A percentile compares a stretch with the other conserved stretches of the same genome.
Evolutionary conservation across 2,329 filamentous ascomycete species (phyloP).

Genomic region (Pezicula rhizophila): DNA sequence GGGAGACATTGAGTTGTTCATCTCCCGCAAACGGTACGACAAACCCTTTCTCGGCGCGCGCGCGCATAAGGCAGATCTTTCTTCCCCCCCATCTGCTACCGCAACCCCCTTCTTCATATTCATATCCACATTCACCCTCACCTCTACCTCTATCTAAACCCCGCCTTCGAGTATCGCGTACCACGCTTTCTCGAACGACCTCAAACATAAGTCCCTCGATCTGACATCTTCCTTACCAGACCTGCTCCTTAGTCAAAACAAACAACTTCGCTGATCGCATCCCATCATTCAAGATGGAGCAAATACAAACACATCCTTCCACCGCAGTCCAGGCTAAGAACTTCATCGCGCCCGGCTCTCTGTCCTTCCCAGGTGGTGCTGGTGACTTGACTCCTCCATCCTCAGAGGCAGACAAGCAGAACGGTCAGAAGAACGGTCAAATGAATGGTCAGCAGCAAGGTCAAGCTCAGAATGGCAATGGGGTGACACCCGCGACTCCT

Average conservation of each 20-base stretch:
- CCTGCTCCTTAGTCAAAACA: constrained; percentile 16
- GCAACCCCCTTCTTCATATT: constrained; percentile 2
- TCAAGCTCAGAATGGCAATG: constrained; percentile 61
- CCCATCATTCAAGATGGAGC: constrained; percentile 58
- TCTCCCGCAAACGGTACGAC: constrained; percentile 71
- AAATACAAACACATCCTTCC: constrained; percentile 83
- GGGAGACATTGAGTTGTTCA: constrained; percentile 99
- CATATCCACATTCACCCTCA: constrained; percentile 1
- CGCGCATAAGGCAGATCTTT: constrained; percentile 8
- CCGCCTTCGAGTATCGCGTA: constrained; percentile 9
- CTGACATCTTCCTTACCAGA: constrained; percentile 22
- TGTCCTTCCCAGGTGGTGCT: constrained; percentile 83
- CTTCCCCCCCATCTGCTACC: neutral
- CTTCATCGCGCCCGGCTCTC: constrained; percentile 85
- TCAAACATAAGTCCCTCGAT: constrained; percentile 11
- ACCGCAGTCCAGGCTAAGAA: constrained; percentile 92
- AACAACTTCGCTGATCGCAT: constrained; percentile 21
- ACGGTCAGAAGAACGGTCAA: constrained; percentile 41
- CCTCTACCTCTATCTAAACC: neutral
- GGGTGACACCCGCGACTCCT: constrained; percentile 83
- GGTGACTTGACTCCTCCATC: constrained; percentile 77
- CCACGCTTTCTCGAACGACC: constrained; percentile 7
- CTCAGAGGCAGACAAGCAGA: constrained; percentile 59
- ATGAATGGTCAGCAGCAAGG: constrained; percentile 49
- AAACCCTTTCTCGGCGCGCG: constrained; percentile 13